These are phyloP conservation scores for Gentiana dahurica DNA, from an alignment of 257 asterid species.

Conservation along the genomic window DNA sequence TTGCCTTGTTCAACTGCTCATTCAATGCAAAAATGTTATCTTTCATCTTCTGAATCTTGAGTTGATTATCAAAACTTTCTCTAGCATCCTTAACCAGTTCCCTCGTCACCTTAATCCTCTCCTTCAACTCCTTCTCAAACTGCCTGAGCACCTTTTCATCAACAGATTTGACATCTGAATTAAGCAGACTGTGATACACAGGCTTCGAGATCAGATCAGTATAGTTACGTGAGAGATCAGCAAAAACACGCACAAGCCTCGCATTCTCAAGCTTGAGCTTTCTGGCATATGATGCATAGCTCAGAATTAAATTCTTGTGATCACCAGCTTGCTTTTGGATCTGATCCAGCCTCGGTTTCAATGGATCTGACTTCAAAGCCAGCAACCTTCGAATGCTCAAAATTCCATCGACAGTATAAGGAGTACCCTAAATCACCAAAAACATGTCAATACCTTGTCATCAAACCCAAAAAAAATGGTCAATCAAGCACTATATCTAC, in stretches of 20 bases:
- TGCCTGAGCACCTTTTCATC: constrained; percentile 26
- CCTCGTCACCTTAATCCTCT: constrained; percentile 30
- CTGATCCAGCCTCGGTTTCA: constrained; percentile 38
- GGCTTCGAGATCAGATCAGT: constrained; percentile 25
- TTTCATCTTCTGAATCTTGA: constrained; percentile 43
- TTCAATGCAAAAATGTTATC: constrained; percentile 36
- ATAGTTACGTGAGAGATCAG: constrained; percentile 32
- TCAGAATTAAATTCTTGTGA: constrained; percentile 23
- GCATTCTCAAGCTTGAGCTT: constrained; percentile 50
- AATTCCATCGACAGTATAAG: constrained; percentile 6
- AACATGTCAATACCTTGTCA: background rate
- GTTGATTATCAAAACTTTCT: constrained; percentile 41
- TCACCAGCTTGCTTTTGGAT: constrained; percentile 39
- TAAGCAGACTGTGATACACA: constrained; percentile 15
- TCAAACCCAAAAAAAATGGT: too few relatives aligned
- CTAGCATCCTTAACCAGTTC: constrained; percentile 39
- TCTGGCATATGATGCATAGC: constrained; percentile 37
- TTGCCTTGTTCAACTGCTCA: constrained; percentile 35
- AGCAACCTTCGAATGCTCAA: constrained; percentile 22
- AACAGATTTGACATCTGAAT: constrained; percentile 18
- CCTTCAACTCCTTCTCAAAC: constrained; percentile 43
- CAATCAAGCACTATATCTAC: too few relatives aligned
- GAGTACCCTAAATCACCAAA: constrained; percentile 13
- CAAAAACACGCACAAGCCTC: constrained; percentile 32
- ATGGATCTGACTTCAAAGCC: constrained; percentile 32